Evolutionary conservation across 2,329 filamentous ascomycete species (phyloP), one percentile per base, ranked within the genome.

Genomic region (Sporothrix sp.): DNA sequence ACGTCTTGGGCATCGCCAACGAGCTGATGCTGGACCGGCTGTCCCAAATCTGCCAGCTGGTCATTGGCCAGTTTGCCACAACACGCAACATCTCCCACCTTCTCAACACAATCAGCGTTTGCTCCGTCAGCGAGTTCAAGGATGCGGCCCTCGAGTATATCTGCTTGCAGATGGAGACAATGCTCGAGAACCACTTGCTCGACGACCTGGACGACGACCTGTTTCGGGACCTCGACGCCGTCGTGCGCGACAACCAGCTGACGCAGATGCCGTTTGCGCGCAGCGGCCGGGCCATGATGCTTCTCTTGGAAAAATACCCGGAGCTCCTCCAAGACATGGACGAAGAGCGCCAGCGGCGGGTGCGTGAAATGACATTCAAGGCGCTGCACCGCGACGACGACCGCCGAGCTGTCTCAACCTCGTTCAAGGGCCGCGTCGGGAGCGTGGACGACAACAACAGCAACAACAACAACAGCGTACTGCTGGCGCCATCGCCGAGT

Each of bases 21-120:
- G 91, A 98, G 65, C 71, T 98, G 52, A 96, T 98, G 90, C 76
- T 98, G 42, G 89, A 96, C 63, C 78, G 90, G 7, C 70, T 98
- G 5, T 88, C 87, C 5, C 87, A 95, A 63, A 81, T 94, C 25
- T 97, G 93, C 64, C 93, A 98, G 63, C 81, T 79, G 52, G 69
- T 89, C 20, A 78, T 97, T 53, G 90, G 89, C 32, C 79, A 79
- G 45, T 94, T 93, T 66, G 84, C 89, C n/a, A 88, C 81, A 44
- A 84, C 81, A 5, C 83, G 90, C 23, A 98, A 95, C 62, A 84
- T 95, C 23, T 87, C 87, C 52, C 81, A 84, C 48, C 72, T 97
- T 14, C 73, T 98, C 10, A 95, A 95, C 61, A 84, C 84, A 2
- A 85, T 96, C 54, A 85, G 87, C 39, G 85, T 87, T 3, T 95